A percentile compares a stretch with the other conserved stretches of the same genome.
phyloP scores from a whole-genome alignment of 1,284 basidiomycete species.

The Exsudoporus floridanus region DNA sequence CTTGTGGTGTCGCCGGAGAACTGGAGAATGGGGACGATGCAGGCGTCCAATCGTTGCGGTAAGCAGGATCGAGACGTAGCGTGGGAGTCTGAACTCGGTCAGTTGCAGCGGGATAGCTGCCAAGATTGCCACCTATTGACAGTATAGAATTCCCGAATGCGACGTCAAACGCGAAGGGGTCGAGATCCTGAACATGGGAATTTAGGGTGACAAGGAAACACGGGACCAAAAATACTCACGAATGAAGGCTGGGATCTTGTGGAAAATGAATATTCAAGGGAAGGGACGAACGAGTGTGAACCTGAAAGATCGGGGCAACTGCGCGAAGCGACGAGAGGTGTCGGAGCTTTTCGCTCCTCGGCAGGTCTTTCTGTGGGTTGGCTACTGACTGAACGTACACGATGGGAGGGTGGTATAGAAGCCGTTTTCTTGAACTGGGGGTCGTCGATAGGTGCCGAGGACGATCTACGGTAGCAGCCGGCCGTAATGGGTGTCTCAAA shows the following conservation, averaged over 20 bases:
- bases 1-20: slow-evolving; percentile 29
- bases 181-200: slow-evolving; percentile 25
- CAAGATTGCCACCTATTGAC: slow-evolving; percentile 14
- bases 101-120: slow-evolving; percentile 25
- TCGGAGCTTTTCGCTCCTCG: slow-evolving; percentile 3
- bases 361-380: slow-evolving; percentile 17
- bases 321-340: slow-evolving; percentile 17
- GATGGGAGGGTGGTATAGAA: slow-evolving; percentile 11
- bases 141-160: slow-evolving; percentile 33
- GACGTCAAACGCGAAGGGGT: slow-evolving; percentile 26
- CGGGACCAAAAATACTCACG: slow-evolving; percentile 40
- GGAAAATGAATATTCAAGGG: slow-evolving; percentile 34
- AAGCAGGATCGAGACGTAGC: slow-evolving; percentile 30
- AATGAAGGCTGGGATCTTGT: slow-evolving; percentile 44
- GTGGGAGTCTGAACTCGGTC: slow-evolving; percentile 29
- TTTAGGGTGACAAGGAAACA: slow-evolving; percentile 6
- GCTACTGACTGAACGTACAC: slow-evolving; percentile 27
- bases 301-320: slow-evolving; percentile 33
- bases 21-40: slow-evolving; percentile 35
- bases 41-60: slow-evolving; percentile 30
- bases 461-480: slow-evolving; percentile 52
- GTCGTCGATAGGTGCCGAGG: slow-evolving; percentile 43
- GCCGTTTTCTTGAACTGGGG: slow-evolving; percentile 11
- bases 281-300: slow-evolving; percentile 28
- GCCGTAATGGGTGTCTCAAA: slow-evolving; percentile 74